phyloP scores from a whole-genome alignment of 345 rosid genomes.

The Linum tenue region DNA sequence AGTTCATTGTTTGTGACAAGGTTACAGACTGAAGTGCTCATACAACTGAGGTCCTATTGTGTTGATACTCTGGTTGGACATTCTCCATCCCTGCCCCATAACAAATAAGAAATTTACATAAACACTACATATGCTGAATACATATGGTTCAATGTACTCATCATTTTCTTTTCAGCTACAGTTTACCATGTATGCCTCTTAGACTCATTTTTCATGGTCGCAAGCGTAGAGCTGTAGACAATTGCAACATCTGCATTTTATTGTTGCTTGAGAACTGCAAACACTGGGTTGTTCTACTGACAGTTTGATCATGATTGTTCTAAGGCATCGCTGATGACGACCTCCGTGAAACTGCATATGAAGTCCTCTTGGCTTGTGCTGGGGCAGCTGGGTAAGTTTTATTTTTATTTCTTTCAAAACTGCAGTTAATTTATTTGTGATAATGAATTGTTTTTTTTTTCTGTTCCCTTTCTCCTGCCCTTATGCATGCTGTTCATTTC shows the following conservation, averaged over 20 bases:
- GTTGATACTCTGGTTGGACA: not conserved
- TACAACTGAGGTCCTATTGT: not conserved
- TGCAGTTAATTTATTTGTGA: slow-evolving; percentile 3
- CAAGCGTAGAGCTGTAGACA: no score
- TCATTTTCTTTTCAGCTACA: no score
- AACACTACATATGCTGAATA: not conserved
- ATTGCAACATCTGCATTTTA: no score
- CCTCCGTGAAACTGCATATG: slow-evolving; percentile 90
- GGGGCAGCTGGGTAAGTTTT: slow-evolving; percentile 83
- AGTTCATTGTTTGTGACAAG: not conserved
- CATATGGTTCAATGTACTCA: not conserved
- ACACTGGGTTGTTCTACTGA: not conserved
- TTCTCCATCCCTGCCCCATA: not conserved
- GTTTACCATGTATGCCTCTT: no score
- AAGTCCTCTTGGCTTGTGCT: slow-evolving; percentile 89
- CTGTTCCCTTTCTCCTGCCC: not conserved
- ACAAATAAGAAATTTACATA: no score
- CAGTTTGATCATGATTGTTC: slow-evolving; percentile 5
- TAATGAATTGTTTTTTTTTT: not conserved
- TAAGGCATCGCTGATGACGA: slow-evolving; percentile 88
- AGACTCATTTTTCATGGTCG: no score
- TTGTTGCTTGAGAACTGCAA: not conserved
- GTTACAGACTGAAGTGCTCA: not conserved
- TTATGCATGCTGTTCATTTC: not conserved
- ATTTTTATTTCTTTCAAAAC: slow-evolving; percentile 5